Base-by-base conservation (phyloP, 1,139 yeast species). In the Geotrichum carabidarum region DNA sequence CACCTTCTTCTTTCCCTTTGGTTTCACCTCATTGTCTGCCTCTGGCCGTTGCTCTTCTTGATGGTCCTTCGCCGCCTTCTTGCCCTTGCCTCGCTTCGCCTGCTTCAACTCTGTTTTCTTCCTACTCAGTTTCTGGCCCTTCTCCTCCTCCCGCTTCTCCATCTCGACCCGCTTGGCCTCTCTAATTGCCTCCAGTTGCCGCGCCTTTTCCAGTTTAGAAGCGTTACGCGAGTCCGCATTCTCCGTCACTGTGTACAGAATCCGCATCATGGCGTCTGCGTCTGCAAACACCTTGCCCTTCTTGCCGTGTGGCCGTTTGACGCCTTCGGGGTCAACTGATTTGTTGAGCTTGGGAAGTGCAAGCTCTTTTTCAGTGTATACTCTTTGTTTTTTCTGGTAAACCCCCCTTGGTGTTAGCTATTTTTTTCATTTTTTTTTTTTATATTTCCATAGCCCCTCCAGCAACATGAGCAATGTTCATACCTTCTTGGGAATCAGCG, bases 221-320 rank as follows among this genome's bases (percentile, higher is more conserved):
- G 94, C 96, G 64, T 86, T 84, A n/a, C 82, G 80, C 51, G 81
- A 78, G 63, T 91, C 97, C 62, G 84, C 78, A 59, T 84, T 81
- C 66, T 90, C 95, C 63, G 90, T 89, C 52, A 93, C 90, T 35
- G 86, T 81, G 63, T 82, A 83, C 51, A 90, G 82, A 60, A 93
- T 77, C 69, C 95, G 78, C 49, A 81, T 78, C 64, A 86, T 73
- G 36, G 82, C 70, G 65, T 87, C 93, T 59, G 80, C 76, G 50
- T 74, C 86, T 32, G 90, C 84, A 70, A 91, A 90, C 65, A 84
- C 85, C 75, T 93, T 93, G 52, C 98, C 98, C 73, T 91, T 93
- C 71, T 91, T 93, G 53, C 97, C 97, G 59, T 78, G 78, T 60
- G 77, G 79, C 63, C 80, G 80, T 49, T 76, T 77, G 63, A 86